phyloP scores from a whole-genome alignment of 1,139 yeast genomes.

The Candida dubliniensis region DNA sequence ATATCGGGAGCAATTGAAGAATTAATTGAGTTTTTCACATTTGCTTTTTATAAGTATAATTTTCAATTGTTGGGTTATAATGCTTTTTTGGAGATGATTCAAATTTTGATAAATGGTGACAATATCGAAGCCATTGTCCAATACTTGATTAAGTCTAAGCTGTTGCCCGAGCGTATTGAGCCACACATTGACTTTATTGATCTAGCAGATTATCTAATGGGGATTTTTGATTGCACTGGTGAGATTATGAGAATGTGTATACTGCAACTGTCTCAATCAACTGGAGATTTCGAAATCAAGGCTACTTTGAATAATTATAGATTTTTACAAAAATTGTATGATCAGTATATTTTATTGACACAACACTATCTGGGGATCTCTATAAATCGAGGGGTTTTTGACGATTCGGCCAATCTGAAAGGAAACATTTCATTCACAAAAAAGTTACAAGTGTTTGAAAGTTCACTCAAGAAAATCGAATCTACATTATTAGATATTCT shows the following conservation, averaged over 20 bases:
- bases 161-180: not conserved
- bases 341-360: slow-evolving; percentile 9
- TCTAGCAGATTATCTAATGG: slow-evolving; percentile 37
- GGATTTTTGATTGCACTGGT: slow-evolving; percentile 43
- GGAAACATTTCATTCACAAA: slow-evolving; percentile 20
- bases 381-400: slow-evolving; percentile 23
- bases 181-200: slow-evolving; percentile 12
- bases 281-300: slow-evolving; percentile 11
- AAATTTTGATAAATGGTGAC: not conserved
- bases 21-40: slow-evolving; percentile 39
- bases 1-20: slow-evolving; percentile 35
- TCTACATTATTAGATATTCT: slow-evolving; percentile 25
- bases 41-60: slow-evolving; percentile 26
- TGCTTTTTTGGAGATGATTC: not conserved
- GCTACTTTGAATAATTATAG: slow-evolving; percentile 11
- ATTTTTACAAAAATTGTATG: slow-evolving; percentile 12
- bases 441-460: slow-evolving; percentile 28
- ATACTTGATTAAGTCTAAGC: not conserved
- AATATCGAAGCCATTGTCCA: not conserved
- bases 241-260: slow-evolving; percentile 37
- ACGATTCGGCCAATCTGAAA: slow-evolving; percentile 17
- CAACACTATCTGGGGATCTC: slow-evolving; percentile 21
- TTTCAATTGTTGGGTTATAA: slow-evolving; percentile 19
- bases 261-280: slow-evolving; percentile 13
- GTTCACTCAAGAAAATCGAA: slow-evolving; percentile 28